Evolutionary conservation across 192 early-diverging fungal species (phyloP).

Genomic region (Coemansia furcata): DNA sequence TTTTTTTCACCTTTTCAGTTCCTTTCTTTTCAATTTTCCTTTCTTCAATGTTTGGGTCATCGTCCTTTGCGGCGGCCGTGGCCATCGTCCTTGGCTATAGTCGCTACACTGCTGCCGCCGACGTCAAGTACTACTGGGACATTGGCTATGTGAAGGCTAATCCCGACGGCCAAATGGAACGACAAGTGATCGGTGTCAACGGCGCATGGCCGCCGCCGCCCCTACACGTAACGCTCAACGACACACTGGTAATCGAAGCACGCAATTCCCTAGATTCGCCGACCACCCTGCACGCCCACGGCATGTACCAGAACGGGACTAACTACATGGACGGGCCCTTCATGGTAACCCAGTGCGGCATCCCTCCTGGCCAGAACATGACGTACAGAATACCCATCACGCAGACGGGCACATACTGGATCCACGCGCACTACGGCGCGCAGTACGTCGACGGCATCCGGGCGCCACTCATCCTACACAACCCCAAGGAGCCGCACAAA

Average conservation of each 20-base stretch:
- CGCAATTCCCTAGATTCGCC: slow-evolving; percentile 60
- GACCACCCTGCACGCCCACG: slow-evolving; percentile 74
- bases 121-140: slow-evolving; percentile 69
- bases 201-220: slow-evolving; percentile 61
- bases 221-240: slow-evolving; percentile 31
- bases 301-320: slow-evolving; percentile 73
- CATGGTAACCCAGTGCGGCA: slow-evolving; percentile 74
- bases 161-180: slow-evolving; percentile 63
- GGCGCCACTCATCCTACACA: slow-evolving; percentile 67
- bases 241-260: slow-evolving; percentile 45
- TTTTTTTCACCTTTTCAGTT: not conserved
- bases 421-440: slow-evolving; percentile 66
- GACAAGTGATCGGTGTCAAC: slow-evolving; percentile 71
- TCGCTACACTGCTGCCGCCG: slow-evolving; percentile 36
- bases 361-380: slow-evolving; percentile 63
- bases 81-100: slow-evolving; percentile 6
- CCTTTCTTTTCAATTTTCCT: not conserved
- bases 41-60: slow-evolving; percentile 22
- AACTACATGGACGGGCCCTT: slow-evolving; percentile 69
- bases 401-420: slow-evolving; percentile 86
- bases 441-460: slow-evolving; percentile 85
- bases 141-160: slow-evolving; percentile 64
- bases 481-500: slow-evolving; percentile 55
- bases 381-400: slow-evolving; percentile 66
- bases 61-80: slow-evolving; percentile 37